These are phyloP conservation scores for Agrocybe pediades DNA, from an alignment of 768 basidiomycete species.

Conservation along the genomic window DNA sequence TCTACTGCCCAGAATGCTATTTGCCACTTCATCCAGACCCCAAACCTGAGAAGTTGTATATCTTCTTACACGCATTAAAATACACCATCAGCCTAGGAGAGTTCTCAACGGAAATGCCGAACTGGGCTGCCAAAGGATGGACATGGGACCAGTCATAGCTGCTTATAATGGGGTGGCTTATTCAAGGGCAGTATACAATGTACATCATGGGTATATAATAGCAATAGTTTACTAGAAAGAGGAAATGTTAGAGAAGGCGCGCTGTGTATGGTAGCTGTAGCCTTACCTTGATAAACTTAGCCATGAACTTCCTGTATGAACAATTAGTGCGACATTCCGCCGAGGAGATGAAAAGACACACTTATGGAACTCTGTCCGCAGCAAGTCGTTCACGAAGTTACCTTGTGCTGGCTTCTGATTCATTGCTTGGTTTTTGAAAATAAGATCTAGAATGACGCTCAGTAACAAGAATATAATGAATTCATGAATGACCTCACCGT, in stretches of 20 bases:
- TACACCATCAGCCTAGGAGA: slow-evolving; percentile 83
- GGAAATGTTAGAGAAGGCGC: not conserved
- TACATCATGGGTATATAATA: slow-evolving; percentile 16
- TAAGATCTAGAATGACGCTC: slow-evolving; percentile 64
- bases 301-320: slow-evolving; percentile 79
- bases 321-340: slow-evolving; percentile 1
- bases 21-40: slow-evolving; percentile 94
- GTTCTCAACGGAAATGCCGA: slow-evolving; percentile 85
- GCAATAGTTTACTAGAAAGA: slow-evolving; percentile 20
- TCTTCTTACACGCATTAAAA: slow-evolving; percentile 90
- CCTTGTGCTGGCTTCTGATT: slow-evolving; percentile 59
- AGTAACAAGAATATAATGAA: not conserved
- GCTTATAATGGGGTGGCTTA: not conserved
- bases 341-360: slow-evolving; percentile 36
- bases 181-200: slow-evolving; percentile 6
- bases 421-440: slow-evolving; percentile 98
- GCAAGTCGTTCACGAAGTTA: slow-evolving; percentile 93
- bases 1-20: slow-evolving; percentile 90
- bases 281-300: slow-evolving; percentile 83
- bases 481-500: slow-evolving; percentile 53
- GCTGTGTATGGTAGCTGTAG: not conserved
- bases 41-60: slow-evolving; percentile 87
- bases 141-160: slow-evolving; percentile 52
- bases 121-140: slow-evolving; percentile 83
- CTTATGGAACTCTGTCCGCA: slow-evolving; percentile 95